Conservation (phyloP, 495 filamentous ascomycete species). For the Tetracladium marchalianum region DNA sequence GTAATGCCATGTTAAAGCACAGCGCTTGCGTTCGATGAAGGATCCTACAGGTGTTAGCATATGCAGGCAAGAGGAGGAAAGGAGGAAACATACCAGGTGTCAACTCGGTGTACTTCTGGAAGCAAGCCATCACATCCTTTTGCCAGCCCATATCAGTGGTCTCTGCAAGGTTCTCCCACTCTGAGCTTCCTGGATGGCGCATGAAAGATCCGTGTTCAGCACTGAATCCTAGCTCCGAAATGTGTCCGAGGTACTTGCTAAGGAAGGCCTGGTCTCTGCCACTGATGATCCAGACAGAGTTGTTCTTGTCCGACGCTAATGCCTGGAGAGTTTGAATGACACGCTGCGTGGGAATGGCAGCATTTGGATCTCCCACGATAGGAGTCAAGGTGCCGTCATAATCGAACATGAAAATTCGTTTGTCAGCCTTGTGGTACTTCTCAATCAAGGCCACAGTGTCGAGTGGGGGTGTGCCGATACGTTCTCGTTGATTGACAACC, state of each 20-base stretch:
- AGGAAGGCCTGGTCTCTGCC: slow-evolving; percentile 87
- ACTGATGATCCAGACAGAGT: slow-evolving; percentile 96
- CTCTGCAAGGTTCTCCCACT: slow-evolving; percentile 83
- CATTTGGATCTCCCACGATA: slow-evolving; percentile 80
- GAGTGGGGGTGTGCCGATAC: slow-evolving; percentile 68
- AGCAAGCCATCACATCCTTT: slow-evolving; percentile 64
- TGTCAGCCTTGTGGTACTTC: slow-evolving; percentile 58
- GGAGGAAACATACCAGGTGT: slow-evolving; percentile 51
- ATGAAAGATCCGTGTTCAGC: slow-evolving; percentile 97
- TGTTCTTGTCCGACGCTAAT: slow-evolving; percentile 68
- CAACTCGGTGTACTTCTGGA: slow-evolving; percentile 73
- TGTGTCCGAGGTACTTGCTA: slow-evolving; percentile 77
- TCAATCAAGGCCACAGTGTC: slow-evolving; percentile 59
- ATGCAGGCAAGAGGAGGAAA: not conserved
- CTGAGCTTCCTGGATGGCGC: slow-evolving; percentile 55
- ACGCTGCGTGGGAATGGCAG: slow-evolving; percentile 76
- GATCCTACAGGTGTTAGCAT: slow-evolving; percentile 45
- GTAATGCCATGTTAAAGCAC: slow-evolving; percentile 95
- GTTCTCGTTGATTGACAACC: slow-evolving; percentile 65
- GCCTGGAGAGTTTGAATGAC: slow-evolving; percentile 68
- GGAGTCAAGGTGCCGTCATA: slow-evolving; percentile 98
- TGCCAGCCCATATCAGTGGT: slow-evolving; percentile 84
- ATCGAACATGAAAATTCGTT: slow-evolving; percentile 92
- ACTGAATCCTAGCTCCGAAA: slow-evolving; percentile 72
- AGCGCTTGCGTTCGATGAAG: slow-evolving; percentile 85